These are phyloP conservation scores for Trichoderma brevicompactum DNA, from an alignment of 2,329 filamentous ascomycete species.

Conservation along the genomic window DNA sequence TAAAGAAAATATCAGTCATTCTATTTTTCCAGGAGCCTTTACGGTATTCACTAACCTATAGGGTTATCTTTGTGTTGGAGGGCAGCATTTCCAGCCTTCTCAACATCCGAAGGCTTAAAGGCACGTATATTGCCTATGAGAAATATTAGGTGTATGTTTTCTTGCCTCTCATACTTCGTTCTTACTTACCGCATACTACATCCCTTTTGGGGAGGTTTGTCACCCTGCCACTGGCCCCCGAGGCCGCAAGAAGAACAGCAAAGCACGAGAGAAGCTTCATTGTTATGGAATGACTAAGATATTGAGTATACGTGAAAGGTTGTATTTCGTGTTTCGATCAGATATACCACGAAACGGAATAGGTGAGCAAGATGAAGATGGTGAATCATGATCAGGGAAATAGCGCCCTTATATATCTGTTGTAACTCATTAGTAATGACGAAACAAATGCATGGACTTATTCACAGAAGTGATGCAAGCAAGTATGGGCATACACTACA, in stretches of 20 bases:
- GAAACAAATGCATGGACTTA: too few relatives aligned
- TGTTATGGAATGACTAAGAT: too few relatives aligned
- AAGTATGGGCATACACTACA: too few relatives aligned
- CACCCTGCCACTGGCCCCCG: neutral
- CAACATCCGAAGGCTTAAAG: neutral
- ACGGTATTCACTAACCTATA: neutral
- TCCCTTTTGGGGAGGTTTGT: constrained; percentile 3
- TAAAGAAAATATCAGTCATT: neutral
- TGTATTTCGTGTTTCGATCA: too few relatives aligned
- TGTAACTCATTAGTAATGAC: too few relatives aligned
- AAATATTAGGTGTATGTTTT: neutral
- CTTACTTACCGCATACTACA: neutral
- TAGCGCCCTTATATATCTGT: too few relatives aligned
- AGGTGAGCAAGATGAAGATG: neutral
- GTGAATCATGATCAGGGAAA: too few relatives aligned
- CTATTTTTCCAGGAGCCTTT: neutral
- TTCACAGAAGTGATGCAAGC: too few relatives aligned
- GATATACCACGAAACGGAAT: too few relatives aligned
- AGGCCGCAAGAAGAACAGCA: neutral
- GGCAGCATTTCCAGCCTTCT: neutral
- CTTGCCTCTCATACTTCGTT: too few relatives aligned
- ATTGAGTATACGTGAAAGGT: too few relatives aligned
- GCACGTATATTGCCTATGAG: neutral
- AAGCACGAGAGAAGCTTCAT: constrained; percentile 5
- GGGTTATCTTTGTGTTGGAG: neutral